Base-by-base conservation (phyloP, 176 grass and related monocot genomes). In the Rhynchospora tenuis region DNA sequence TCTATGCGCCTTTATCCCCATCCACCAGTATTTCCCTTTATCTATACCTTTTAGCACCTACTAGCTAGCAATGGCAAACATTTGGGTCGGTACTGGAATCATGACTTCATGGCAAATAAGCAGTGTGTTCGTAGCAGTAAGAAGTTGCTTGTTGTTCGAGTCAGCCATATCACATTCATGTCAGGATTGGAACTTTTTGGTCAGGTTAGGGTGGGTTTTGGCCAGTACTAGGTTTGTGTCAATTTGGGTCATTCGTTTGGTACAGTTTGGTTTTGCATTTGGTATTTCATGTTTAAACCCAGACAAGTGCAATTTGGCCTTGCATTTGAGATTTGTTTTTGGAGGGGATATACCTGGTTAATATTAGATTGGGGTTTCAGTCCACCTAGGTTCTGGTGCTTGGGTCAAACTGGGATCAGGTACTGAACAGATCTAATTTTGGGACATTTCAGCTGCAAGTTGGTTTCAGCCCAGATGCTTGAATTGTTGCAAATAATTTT, bases 1-100 rank as follows among this genome's bases (percentile, higher is more conserved):
- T 98, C 95, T 62, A 91, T 98, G 95, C 89, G 95, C 69, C 95
- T 98, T 79, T 98, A 95, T 87, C 95, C 95, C 78, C 95, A 98
- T 59, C 95, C 95, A 59, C 95, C 95, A 75, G 92, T 98, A 98
- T 43, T 81, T 74, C 85, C 87, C 88, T 57, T 79, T 77, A 44
- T 81, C 59, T 67, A 7, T 31, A 47, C 50, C 9, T 14, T 66
- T 80, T n/a, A 50, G 28, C 42, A 44, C 50, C 86, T 89, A 84
- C 60, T 80, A 48, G 72, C 62, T 87, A 85, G 14, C 24, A 84
- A 73, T 46, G 75, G 68, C 47, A 58, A 76, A 29, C 46, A 28
- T 2, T 54, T 28, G 59, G 70, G 50, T 59, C 88, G 24, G 31
- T 81, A 88, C 79, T 27, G 31, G 68, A 33, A 81, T 93, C 31